Conservation (phyloP, 2,329 filamentous ascomycete genomes). For the Microdochium nivale region DNA sequence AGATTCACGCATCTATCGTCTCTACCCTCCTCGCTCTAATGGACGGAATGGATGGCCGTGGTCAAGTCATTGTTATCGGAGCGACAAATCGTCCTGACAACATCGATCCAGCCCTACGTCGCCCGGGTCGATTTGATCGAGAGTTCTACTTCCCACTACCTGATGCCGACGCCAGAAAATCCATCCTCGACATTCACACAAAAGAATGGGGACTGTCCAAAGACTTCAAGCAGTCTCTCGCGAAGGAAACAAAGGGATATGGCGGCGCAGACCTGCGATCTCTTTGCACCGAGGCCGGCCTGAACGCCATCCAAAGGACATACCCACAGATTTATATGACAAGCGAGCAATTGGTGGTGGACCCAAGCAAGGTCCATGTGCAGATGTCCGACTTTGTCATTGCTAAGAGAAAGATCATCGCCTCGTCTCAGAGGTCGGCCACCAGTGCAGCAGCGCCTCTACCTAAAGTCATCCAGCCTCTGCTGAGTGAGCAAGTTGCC, state of each 20-base stretch:
- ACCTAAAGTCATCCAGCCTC: conserved; percentile 69
- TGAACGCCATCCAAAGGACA: conserved; percentile 91
- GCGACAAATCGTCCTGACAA: conserved; percentile 97
- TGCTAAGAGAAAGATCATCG: conserved; percentile 91
- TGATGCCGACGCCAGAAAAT: conserved; percentile 66
- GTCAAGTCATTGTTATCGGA: conserved; percentile 96
- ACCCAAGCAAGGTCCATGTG: conserved; percentile 75
- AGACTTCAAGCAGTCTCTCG: conserved; percentile 74
- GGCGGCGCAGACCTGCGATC: conserved; percentile 92
- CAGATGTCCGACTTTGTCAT: conserved; percentile 95
- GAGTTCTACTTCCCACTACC: conserved; percentile 98
- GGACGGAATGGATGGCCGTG: conserved; percentile 97
- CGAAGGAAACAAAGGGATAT: conserved; percentile 88
- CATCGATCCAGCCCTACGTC: conserved; percentile 88
- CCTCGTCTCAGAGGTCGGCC: conserved; percentile 85
- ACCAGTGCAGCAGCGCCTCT: conserved; percentile 77
- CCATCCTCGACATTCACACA: conserved; percentile 93
- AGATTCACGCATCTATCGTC: conserved; percentile 96
- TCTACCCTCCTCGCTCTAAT: conserved; percentile 89
- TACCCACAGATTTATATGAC: conserved; percentile 96
- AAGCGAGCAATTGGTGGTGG: conserved; percentile 80
- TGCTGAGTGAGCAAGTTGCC: conserved; percentile 65
- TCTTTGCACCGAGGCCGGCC: conserved; percentile 87
- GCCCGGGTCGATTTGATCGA: conserved; percentile 89
- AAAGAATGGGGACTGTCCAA: conserved; percentile 81